These are phyloP conservation scores for Pterulicium gracile DNA, from an alignment of 1,284 basidiomycete genomes.

Conservation along the genomic window DNA sequence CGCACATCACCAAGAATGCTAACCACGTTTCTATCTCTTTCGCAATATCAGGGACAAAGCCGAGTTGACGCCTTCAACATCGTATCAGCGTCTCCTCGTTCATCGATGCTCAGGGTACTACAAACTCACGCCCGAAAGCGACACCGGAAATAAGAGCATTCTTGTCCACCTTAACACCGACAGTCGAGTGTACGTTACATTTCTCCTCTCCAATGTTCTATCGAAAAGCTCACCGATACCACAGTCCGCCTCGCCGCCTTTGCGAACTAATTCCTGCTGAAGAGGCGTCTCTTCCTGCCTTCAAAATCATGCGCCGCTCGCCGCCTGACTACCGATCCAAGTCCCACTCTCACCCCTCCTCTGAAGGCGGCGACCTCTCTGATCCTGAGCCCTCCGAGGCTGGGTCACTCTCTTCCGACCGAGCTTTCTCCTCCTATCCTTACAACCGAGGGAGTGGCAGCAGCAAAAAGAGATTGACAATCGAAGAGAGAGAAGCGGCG, in stretches of 20 bases:
- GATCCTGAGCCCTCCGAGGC: constrained; percentile 69
- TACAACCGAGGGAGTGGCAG: constrained; percentile 46
- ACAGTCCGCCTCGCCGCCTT: constrained; percentile 57
- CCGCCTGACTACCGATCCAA: constrained; percentile 39
- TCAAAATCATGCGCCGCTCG: constrained; percentile 74
- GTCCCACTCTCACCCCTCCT: constrained; percentile 51
- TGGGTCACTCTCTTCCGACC: constrained; percentile 57
- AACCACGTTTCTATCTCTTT: too few species aligned
- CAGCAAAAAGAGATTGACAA: constrained; percentile 58
- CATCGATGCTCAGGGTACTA: constrained; percentile 77
- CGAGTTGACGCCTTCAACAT: constrained; percentile 54
- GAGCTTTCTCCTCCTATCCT: neutral
- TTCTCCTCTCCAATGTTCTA: constrained; percentile 3
- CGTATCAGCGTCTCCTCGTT: constrained; percentile 74
- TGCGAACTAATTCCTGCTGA: constrained; percentile 74
- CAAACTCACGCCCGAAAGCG: constrained; percentile 54
- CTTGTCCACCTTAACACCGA: constrained; percentile 43
- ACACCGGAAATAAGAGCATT: constrained; percentile 53
- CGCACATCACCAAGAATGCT: too few species aligned
- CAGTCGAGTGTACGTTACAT: constrained; percentile 55
- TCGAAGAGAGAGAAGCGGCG: constrained; percentile 73
- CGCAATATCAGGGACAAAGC: constrained; percentile 52
- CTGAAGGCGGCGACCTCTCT: constrained; percentile 64
- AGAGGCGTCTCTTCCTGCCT: constrained; percentile 52
- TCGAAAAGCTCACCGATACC: constrained; percentile 6